Evolutionary conservation across 345 rosid species (phyloP), one percentile per base, ranked within the genome.

Genomic region (Eucalyptus brandiana): DNA sequence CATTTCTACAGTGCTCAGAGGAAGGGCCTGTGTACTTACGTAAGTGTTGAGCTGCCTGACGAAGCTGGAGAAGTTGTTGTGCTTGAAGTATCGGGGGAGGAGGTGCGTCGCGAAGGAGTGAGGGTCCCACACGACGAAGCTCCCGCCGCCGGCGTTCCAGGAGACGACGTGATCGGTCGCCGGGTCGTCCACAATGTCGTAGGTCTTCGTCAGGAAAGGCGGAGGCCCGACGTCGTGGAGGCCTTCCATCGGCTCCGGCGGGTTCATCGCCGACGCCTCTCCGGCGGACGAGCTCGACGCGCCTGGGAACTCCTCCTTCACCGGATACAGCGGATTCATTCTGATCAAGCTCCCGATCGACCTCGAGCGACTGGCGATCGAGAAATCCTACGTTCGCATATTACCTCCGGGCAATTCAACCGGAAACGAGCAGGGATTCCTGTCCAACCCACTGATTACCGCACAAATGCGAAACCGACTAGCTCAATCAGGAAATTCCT

Each of bases 1-100:
- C 81, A n/a, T 30, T 42, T 40, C 53, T 56, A 49, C 81, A 18
- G 24, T 69, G 86, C 44, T 87, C 47, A 8, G 49, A 48, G 83
- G 65, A 86, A 83, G 58, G 80, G 34, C 69, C 26, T 47, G 34
- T 45, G 34, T 28, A 92, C 99, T 92, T 90, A 96, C 99, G 76
- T 97, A 97, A 89, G 99, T 97, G 87, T 97, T 97, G 50, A 97
- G 95, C 89, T 97, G 99, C 88, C 99, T 93, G 90, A 97, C 96
- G 89, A 97, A 97, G 90, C 99, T 96, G 65, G 98, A 96, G 94
- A 96, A 97, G 89, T 97, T 97, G 90, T 94, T 97, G 93, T 97
- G 99, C 95, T 97, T 97, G 95, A 97, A 97, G 92, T 91, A 94
- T 16, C 93, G 90, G 49, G 97, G 99, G 85, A 97, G 97, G 65